A percentile compares a stretch with the other conserved stretches of the same genome.
Conservation (phyloP, 1,284 basidiomycete species). For the Ceratobasidium sp. region DNA sequence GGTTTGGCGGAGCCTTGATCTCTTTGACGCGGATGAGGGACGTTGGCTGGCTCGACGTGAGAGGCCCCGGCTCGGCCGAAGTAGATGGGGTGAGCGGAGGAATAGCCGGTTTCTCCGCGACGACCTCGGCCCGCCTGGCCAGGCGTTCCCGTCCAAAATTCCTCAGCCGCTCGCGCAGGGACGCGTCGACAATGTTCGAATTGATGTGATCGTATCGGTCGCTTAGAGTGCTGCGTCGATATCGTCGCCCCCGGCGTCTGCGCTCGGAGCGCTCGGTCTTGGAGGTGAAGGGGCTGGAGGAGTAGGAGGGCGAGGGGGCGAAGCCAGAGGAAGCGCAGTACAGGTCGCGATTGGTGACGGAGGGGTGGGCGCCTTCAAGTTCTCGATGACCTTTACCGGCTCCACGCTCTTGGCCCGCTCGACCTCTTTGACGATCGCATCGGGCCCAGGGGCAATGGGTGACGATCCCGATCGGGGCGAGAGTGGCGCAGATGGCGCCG, state of each 20-base stretch:
- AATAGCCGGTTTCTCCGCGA: slow-evolving; percentile 8
- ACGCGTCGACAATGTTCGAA: slow-evolving; percentile 38
- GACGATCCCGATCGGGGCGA: slow-evolving; percentile 35
- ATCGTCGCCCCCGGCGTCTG: slow-evolving; percentile 28
- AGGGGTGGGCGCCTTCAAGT: slow-evolving; percentile 31
- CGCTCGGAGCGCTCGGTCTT: neutral
- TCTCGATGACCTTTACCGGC: neutral
- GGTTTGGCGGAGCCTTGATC: slow-evolving; percentile 39
- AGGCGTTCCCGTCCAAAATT: slow-evolving; percentile 19
- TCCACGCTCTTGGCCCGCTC: neutral
- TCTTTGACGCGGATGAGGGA: slow-evolving; percentile 41
- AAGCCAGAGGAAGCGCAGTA: slow-evolving; percentile 23
- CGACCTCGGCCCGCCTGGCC: slow-evolving; percentile 13
- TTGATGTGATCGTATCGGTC: slow-evolving; percentile 39
- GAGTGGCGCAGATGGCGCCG: slow-evolving; percentile 30
- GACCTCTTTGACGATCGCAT: neutral
- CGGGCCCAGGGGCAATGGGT: neutral
- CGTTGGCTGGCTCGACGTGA: slow-evolving; percentile 36
- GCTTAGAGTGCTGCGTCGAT: slow-evolving; percentile 41
- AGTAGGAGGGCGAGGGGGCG: slow-evolving; percentile 15
- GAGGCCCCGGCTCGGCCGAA: slow-evolving; percentile 29
- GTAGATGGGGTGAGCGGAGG: slow-evolving; percentile 30
- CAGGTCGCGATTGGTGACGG: slow-evolving; percentile 1
- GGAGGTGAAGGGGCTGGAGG: slow-evolving; percentile 27
- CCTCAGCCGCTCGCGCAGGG: slow-evolving; percentile 30